A percentile compares a stretch with the other conserved stretches of the same genome.
phyloP scores from a whole-genome alignment of 2,329 filamentous ascomycete genomes.

The Alternaria rosae region DNA sequence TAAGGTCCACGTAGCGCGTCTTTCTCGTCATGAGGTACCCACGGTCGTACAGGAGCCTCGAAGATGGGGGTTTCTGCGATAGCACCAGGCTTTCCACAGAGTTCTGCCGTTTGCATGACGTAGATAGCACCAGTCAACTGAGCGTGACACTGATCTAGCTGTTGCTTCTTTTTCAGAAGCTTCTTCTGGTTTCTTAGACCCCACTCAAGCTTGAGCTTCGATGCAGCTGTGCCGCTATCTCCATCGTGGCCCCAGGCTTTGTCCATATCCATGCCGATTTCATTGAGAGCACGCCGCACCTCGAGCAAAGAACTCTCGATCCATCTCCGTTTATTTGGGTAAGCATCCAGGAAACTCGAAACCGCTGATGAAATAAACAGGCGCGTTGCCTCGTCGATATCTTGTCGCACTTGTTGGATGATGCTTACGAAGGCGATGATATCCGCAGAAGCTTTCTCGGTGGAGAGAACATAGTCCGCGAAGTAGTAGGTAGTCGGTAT shows the following conservation, averaged over 20 bases:
- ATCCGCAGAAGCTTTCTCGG: slow-evolving; percentile 33
- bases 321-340: slow-evolving; percentile 33
- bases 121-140: slow-evolving; percentile 36
- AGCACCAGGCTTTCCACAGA: slow-evolving; percentile 18
- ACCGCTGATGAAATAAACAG: slow-evolving; percentile 31
- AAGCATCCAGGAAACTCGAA: slow-evolving; percentile 29
- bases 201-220: slow-evolving; percentile 42
- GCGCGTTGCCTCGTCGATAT: slow-evolving; percentile 37
- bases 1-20: slow-evolving; percentile 31
- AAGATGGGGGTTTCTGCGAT: slow-evolving; percentile 23
- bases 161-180: slow-evolving; percentile 27
- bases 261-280: slow-evolving; percentile 41
- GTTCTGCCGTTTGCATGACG: slow-evolving; percentile 39
- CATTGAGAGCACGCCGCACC: slow-evolving; percentile 34
- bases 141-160: slow-evolving; percentile 35
- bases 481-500: slow-evolving; percentile 38
- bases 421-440: slow-evolving; percentile 32
- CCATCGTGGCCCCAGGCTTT: slow-evolving; percentile 30
- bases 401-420: slow-evolving; percentile 37
- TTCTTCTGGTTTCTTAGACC: slow-evolving; percentile 38
- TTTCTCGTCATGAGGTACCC: slow-evolving; percentile 22
- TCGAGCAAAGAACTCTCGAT: slow-evolving; percentile 35
- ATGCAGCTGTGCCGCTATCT: slow-evolving; percentile 25
- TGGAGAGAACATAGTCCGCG: slow-evolving; percentile 33
- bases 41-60: slow-evolving; percentile 31